Evolutionary conservation across 2,329 filamentous ascomycete species (phyloP), one percentile per base, ranked within the genome.

Genomic region (Pseudonectria foliicola): DNA sequence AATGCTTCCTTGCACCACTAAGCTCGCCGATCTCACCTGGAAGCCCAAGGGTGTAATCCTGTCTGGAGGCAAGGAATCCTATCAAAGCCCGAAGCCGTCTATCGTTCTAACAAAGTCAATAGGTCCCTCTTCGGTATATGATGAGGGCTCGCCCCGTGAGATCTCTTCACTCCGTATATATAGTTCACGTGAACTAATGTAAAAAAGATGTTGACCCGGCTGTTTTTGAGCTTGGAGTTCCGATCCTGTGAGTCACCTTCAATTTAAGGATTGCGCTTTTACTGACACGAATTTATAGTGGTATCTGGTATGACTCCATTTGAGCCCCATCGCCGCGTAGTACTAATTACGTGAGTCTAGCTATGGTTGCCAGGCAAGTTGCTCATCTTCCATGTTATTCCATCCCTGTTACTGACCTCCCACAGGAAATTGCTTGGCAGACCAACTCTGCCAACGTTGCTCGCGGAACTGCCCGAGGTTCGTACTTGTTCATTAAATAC

Each of bases 1-100:
- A 12, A n/a, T 32, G 7, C 30, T 32, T 2, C 21, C 30, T 2
- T 26, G 23, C 10, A 26, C 21, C 3, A n/a, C 13, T 4, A 32
- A 32, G 23, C 11, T 32, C 4, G 30, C 30, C 24, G 30, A 32
- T 13, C 11, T 32, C 10, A 3, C 21, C 21, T 32, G 13, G 12
- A 26, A 32, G 56, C 90, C 90, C 13, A 84, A 82, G 56, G 90
- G 89, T 48, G 79, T 96, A 45, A 83, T 94, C 37, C 41, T 67
- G 10, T 60, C 56, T 18, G 67, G 66, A 37, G 66, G 63, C 53
- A 32, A 24, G 40, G 35, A 34, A 27, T 27, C 27, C 27, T 28
- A 21, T 32, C 21, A 27, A 34, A n/a, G 31, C 26, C 18, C 32
- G 31, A n/a, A 15, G 16, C 29, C 16, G 11, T 31, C 6, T 25